Evolutionary conservation across 2,329 filamentous ascomycete species (phyloP), one percentile per base, ranked within the genome.

Genomic region (Aspergillus chevalieri): DNA sequence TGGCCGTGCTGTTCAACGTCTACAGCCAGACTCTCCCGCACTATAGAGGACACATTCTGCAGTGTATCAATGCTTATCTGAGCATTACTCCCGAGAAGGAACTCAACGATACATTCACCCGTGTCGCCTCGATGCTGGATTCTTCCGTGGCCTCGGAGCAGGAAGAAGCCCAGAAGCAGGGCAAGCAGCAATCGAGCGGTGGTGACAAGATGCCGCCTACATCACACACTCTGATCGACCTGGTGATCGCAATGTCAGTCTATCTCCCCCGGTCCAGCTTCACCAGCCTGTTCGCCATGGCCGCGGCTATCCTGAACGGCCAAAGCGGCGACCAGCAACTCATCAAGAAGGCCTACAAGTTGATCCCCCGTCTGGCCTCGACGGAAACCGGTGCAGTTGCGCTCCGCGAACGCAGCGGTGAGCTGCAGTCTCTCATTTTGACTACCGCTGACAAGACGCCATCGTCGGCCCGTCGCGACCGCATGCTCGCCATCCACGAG

Each of bases 321-420:
- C 60, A 69, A 12, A 65, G 68, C 39, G 65, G 65, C 34, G 92
- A 97, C 64, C 87, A 92, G 8, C 92, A 97, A 68, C 76, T 98
- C 33, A 92, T 97, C 69, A 98, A 98, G 81, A 98, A 98, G 73
- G 92, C 93, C 0, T 98, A 98, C 77, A 97, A 97, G 75, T 81
- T 98, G 46, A 94, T 98, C 46, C 92, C 93, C 3, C 85, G 93
- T 48, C 80, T 98, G 38, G 86, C 88, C 1, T 86, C 88, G 56
- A 95, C 91, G 1, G 82, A 87, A 30, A 81, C 79, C 44, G 93
- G 93, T 43, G 82, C 81, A 57, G 72, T 76, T n/a, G 91, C 92
- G 3, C 78, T 98, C 2, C 70, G 79, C 54, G 85, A 91, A 62
- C 83, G 91, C 47, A 89, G 82, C 57, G 69, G 71, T 0, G 90